Base-by-base conservation (phyloP, 169 alveolate genomes). In the Cyclospora cayetanensis region DNA sequence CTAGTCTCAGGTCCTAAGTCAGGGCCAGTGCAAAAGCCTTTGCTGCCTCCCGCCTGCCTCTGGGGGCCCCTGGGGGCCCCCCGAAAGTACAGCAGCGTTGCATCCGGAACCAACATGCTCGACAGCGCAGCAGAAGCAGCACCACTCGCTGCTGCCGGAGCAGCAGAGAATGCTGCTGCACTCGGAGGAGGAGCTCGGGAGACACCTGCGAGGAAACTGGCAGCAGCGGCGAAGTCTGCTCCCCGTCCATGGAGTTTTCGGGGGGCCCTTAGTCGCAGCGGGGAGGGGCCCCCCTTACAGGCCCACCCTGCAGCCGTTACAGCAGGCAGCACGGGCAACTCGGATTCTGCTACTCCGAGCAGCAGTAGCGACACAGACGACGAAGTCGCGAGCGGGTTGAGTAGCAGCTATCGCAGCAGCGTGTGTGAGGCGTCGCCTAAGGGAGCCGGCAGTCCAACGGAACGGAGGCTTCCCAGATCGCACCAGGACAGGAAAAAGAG, bases 211-310 rank as follows among this genome's bases (percentile, higher is more conserved):
- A 63, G 86, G 34, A 76, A 76, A 12, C 50, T 76, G 46, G 86
- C 86, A 29, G 86, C 86, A 76, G 86, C 86, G 25, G 86, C 86
- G 15, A 76, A 76, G 34, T 76, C 86, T 4, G 86, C 86, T 43
- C 86, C 86, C 20, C 41, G 68, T 43, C 86, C 86, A 41, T 76
- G 86, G 86, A 66, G 86, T 27, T n/a, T n/a, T n/a, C 66, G 86
- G 60, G 86, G 86, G 50, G 86, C 86, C 86, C 86, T 76, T n/a
- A 76, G 86, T 43, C 86, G 86, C 86, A 76, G 86, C 68, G 86
- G 86, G 68, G 86, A 66, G 18, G n/a, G n/a, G n/a, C n/a, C n/a
- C n/a, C 86, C 86, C 9, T 43, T 76, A 43, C 86, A 41, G 34
- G 68, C 41, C n/a, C 86, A 76, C 68, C 86, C 86, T 41, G 86